phyloP scores from a whole-genome alignment of 2,329 filamentous ascomycete species.

The Zymoseptoria ardabiliae region DNA sequence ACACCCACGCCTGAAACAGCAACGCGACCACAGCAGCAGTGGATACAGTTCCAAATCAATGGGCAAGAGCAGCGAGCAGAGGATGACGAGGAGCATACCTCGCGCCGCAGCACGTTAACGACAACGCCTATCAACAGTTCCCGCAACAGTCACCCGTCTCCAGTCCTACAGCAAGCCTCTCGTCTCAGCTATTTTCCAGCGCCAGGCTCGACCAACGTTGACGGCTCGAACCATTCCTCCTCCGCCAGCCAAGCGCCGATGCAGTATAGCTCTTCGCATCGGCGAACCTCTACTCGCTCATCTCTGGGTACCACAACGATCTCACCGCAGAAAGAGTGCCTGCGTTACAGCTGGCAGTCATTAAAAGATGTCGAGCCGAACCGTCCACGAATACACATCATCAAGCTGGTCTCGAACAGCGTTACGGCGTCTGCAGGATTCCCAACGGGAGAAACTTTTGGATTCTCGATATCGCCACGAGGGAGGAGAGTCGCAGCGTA shows the following conservation, averaged over 20 bases:
- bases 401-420: constrained; percentile 76
- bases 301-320: constrained; percentile 22
- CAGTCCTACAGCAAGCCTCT: constrained; percentile 11
- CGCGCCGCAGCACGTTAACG: constrained; percentile 17
- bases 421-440: constrained; percentile 68
- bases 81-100: constrained; percentile 9
- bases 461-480: constrained; percentile 70
- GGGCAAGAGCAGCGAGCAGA: constrained; percentile 7
- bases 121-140: constrained; percentile 17
- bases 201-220: constrained; percentile 5
- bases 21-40: not conserved
- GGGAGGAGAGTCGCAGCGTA: constrained; percentile 71
- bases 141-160: constrained; percentile 6
- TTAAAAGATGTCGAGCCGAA: constrained; percentile 31
- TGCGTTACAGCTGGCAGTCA: constrained; percentile 34
- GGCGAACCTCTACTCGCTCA: constrained; percentile 13
- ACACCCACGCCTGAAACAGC: not conserved
- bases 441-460: constrained; percentile 66
- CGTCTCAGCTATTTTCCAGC: constrained; percentile 4
- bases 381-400: constrained; percentile 39
- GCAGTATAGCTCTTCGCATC: constrained; percentile 8
- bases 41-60: not conserved
- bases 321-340: constrained; percentile 25
- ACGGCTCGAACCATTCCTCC: constrained; percentile 5
- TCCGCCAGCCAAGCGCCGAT: constrained; percentile 14